Evolutionary conservation across 1,139 yeast species (phyloP).

Genomic region (Suhomyces chickasaworum): DNA sequence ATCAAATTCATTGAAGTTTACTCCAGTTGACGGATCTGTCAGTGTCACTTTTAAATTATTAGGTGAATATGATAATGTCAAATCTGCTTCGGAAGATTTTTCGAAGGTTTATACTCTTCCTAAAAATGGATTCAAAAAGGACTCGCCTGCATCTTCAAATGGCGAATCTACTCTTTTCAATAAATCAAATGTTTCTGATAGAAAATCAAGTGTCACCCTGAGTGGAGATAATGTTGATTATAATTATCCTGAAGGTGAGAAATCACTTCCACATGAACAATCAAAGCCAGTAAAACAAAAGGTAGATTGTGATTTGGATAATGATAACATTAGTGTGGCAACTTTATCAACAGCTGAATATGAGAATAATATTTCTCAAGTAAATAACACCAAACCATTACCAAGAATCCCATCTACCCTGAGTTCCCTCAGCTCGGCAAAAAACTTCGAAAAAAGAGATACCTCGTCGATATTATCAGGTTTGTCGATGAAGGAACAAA

Average conservation of each 20-base stretch:
- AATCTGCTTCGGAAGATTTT: slow-evolving; percentile 35
- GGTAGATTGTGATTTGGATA: slow-evolving; percentile 13
- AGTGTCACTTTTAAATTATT: slow-evolving; percentile 63
- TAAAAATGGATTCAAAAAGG: slow-evolving; percentile 2
- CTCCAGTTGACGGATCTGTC: slow-evolving; percentile 84
- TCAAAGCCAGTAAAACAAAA: background rate
- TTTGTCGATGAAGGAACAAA: background rate
- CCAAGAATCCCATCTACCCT: slow-evolving; percentile 26
- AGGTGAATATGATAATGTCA: slow-evolving; percentile 67
- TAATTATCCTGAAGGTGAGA: background rate
- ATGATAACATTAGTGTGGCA: slow-evolving; percentile 40
- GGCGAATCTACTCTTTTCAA: slow-evolving; percentile 9
- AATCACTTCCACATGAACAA: background rate
- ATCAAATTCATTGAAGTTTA: slow-evolving; percentile 84
- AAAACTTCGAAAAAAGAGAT: slow-evolving; percentile 1
- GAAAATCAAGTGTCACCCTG: background rate
- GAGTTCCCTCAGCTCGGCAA: slow-evolving; percentile 2
- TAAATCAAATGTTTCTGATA: slow-evolving; percentile 5
- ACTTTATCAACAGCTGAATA: slow-evolving; percentile 57
- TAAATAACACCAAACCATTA: slow-evolving; percentile 33
- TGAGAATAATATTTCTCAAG: slow-evolving; percentile 56
- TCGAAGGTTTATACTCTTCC: slow-evolving; percentile 31
- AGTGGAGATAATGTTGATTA: background rate
- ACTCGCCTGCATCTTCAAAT: slow-evolving; percentile 10
- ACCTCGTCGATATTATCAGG: slow-evolving; percentile 5